phyloP scores from a whole-genome alignment of 78 protist species.

The Chrysochromulina parva region DNA sequence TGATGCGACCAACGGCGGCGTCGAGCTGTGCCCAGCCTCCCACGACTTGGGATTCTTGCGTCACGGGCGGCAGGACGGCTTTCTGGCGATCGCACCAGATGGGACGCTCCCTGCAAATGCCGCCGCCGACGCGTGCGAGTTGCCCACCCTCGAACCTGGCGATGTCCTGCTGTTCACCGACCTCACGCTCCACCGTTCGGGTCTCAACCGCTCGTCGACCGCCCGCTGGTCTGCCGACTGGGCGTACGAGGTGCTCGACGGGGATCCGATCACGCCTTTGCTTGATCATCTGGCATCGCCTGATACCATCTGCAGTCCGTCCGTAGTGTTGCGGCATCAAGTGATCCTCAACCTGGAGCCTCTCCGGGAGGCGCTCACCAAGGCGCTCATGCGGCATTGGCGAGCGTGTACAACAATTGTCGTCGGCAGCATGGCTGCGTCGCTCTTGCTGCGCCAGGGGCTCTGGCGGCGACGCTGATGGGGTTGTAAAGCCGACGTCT shows the following conservation, averaged over 20 bases:
- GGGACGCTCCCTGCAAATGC: background rate
- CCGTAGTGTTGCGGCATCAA: no score
- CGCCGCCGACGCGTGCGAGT: background rate
- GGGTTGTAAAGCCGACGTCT: no score
- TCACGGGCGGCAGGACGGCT: background rate
- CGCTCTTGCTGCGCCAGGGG: no score
- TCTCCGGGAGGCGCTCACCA: no score
- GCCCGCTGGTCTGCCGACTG: conserved; percentile 22
- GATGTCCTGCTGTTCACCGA: conserved; percentile 10
- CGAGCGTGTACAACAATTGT: no score
- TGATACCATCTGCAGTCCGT: no score
- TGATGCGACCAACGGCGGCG: background rate
- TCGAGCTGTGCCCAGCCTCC: background rate
- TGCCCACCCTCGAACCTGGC: background rate
- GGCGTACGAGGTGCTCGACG: background rate
- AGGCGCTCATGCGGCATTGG: no score
- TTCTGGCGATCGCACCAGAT: background rate
- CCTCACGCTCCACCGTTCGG: background rate
- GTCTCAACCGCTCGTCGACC: background rate
- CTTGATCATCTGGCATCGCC: no score
- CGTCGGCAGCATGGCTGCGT: no score
- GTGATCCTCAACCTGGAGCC: no score
- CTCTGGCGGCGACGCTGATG: no score
- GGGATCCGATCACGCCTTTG: no score
- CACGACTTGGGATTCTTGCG: background rate